A percentile compares a stretch with the other conserved stretches of the same genome.
Evolutionary conservation across 164 flowering plant species (phyloP).

Genomic region (Stephania japonica): DNA sequence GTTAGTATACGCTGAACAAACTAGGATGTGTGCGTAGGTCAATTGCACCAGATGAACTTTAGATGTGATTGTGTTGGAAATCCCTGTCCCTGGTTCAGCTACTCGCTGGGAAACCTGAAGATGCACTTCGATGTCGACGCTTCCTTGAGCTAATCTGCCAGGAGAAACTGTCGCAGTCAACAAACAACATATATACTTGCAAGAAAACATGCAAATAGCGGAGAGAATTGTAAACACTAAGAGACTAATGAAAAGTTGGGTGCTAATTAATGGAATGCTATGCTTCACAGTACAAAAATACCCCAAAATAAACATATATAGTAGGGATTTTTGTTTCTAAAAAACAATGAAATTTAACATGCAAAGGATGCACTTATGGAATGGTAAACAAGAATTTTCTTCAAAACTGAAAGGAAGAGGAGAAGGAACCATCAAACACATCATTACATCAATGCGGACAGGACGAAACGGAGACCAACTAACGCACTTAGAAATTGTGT

Average conservation of each 20-base stretch:
- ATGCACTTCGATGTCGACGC: constrained; percentile 33
- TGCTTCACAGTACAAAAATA: not conserved
- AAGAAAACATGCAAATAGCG: not conserved
- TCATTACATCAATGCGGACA: too few relatives aligned
- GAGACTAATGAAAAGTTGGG: not conserved
- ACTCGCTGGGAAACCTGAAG: constrained; percentile 30
- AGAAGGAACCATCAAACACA: too few relatives aligned
- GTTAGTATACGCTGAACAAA: not conserved
- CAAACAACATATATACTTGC: not conserved
- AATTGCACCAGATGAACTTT: not conserved
- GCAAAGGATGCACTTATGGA: not conserved
- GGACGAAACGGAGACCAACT: too few relatives aligned
- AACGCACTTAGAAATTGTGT: too few relatives aligned
- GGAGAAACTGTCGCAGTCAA: not conserved
- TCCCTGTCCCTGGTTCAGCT: constrained; percentile 18
- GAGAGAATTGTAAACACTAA: not conserved
- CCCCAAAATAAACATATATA: not conserved
- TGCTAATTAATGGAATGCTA: not conserved
- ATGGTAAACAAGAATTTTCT: not conserved
- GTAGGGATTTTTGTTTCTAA: not conserved
- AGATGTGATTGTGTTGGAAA: not conserved
- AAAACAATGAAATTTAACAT: not conserved
- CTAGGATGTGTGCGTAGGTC: not conserved
- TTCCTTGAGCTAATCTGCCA: constrained; percentile 40
- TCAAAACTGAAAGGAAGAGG: too few relatives aligned